These are phyloP conservation scores for Plasmodium adleri DNA, from an alignment of 169 alveolate species.

Conservation along the genomic window DNA sequence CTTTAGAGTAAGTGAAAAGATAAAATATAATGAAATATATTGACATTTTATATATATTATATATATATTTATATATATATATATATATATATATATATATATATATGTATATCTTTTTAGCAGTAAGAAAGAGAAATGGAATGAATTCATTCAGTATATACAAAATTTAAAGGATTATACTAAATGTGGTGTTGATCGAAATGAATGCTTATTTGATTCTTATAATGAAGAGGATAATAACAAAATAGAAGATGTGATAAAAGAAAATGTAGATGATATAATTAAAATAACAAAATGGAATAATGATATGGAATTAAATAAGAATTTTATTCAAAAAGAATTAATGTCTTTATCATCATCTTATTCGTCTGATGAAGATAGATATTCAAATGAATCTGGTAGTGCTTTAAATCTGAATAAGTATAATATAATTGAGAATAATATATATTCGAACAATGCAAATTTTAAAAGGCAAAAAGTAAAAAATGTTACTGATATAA, in stretches of 20 bases:
- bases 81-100: background rate
- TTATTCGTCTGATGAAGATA: constrained; percentile 31
- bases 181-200: constrained; percentile 1
- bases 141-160: constrained; percentile 43
- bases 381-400: constrained; percentile 46
- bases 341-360: constrained; percentile 23
- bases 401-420: constrained; percentile 53
- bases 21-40: background rate
- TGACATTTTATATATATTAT: background rate
- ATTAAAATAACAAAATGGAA: constrained; percentile 64
- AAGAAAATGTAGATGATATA: constrained; percentile 54
- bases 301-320: constrained; percentile 33
- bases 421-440: constrained; percentile 46
- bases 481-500: constrained; percentile 1
- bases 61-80: background rate
- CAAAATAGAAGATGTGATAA: constrained; percentile 8
- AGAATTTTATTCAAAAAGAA: background rate
- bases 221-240: constrained; percentile 33
- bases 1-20: constrained; percentile 24
- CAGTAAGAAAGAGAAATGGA: constrained; percentile 31
- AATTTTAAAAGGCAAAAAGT: constrained; percentile 38
- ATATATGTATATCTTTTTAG: constrained; percentile 5
- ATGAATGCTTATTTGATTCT: constrained; percentile 9
- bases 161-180: constrained; percentile 23
- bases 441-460: constrained; percentile 69